phyloP scores from a whole-genome alignment of 23 red algal genomes.

The Gracilariopsis chorda region DNA sequence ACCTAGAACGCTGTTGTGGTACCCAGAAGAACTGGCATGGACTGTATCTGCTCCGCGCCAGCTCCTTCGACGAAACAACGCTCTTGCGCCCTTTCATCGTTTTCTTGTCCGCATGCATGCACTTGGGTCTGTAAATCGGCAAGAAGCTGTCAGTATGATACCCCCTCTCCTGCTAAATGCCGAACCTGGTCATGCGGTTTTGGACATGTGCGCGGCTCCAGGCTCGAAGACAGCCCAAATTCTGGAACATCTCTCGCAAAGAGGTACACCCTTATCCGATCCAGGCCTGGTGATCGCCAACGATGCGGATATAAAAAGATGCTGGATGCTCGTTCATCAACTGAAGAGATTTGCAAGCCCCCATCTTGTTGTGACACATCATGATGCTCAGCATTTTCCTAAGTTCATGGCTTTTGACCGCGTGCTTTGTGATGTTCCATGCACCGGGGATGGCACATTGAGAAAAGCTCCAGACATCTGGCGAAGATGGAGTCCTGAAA shows the following conservation, averaged over 20 bases:
- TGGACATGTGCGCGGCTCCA: constrained; percentile 97
- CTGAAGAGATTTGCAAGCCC: constrained; percentile 82
- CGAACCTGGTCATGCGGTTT: constrained; percentile 65
- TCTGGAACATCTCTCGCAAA: constrained; percentile 56
- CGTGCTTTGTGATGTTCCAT: constrained; percentile 96
- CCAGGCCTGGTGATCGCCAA: constrained; percentile 88
- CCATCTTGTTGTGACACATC: constrained; percentile 84
- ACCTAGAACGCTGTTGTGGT: constrained; percentile 61
- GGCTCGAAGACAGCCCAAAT: constrained; percentile 97
- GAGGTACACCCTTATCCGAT: background rate
- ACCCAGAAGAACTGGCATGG: constrained; percentile 91
- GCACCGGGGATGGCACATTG: constrained; percentile 94
- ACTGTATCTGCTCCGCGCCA: constrained; percentile 72
- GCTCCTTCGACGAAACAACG: constrained; percentile 67
- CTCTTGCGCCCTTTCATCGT: constrained; percentile 69
- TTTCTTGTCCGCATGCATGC: constrained; percentile 88
- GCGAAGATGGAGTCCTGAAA: constrained; percentile 67
- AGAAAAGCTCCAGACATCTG: constrained; percentile 95
- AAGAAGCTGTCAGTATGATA: constrained; percentile 98
- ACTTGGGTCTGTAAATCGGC: constrained; percentile 84
- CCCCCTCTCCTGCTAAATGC: constrained; percentile 83
- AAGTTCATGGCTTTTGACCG: constrained; percentile 71
- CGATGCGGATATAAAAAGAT: constrained; percentile 86
- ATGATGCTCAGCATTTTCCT: constrained; percentile 85
- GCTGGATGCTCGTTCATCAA: constrained; percentile 93